A percentile compares a stretch with the other conserved stretches of the same genome.
Conservation (phyloP, 768 basidiomycete species). For the Clitopilus hobsonii region DNA sequence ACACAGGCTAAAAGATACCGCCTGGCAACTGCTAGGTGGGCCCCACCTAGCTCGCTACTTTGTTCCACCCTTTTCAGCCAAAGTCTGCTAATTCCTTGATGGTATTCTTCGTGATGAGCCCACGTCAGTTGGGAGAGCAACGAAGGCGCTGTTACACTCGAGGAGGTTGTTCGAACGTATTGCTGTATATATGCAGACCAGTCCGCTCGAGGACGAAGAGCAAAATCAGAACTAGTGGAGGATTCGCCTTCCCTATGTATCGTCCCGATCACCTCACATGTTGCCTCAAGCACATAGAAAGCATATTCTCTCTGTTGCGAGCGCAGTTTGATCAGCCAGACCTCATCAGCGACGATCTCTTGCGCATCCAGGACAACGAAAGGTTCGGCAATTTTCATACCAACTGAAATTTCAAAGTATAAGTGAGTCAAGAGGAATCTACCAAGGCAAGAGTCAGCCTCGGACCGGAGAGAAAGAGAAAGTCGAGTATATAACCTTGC, state of each 20-base stretch:
- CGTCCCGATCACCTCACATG: conserved; percentile 77
- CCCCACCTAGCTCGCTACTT: conserved; percentile 36
- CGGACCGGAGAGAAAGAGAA: neutral
- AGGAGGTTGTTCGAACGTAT: conserved; percentile 8
- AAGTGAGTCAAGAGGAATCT: conserved; percentile 63
- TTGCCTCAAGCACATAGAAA: conserved; percentile 62
- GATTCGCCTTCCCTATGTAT: neutral
- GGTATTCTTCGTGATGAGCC: conserved; percentile 70
- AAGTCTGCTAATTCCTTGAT: conserved; percentile 58
- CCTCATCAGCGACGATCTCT: conserved; percentile 49
- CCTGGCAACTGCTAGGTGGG: conserved; percentile 48
- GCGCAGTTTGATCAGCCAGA: conserved; percentile 51
- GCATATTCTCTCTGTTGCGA: conserved; percentile 19
- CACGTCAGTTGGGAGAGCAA: conserved; percentile 48
- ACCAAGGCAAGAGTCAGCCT: conserved; percentile 2
- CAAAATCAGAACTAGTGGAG: neutral
- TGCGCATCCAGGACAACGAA: conserved; percentile 40
- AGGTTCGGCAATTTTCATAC: conserved; percentile 23
- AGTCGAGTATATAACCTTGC: conserved; percentile 37
- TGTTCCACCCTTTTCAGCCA: conserved; percentile 48
- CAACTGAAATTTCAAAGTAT: conserved; percentile 60
- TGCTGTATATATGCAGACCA: conserved; percentile 58
- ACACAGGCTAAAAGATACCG: conserved; percentile 68
- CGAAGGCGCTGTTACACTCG: conserved; percentile 11
- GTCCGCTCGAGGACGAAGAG: conserved; percentile 43